Conservation (phyloP, 1,139 yeast genomes). For the Geotrichum carabidarum region DNA sequence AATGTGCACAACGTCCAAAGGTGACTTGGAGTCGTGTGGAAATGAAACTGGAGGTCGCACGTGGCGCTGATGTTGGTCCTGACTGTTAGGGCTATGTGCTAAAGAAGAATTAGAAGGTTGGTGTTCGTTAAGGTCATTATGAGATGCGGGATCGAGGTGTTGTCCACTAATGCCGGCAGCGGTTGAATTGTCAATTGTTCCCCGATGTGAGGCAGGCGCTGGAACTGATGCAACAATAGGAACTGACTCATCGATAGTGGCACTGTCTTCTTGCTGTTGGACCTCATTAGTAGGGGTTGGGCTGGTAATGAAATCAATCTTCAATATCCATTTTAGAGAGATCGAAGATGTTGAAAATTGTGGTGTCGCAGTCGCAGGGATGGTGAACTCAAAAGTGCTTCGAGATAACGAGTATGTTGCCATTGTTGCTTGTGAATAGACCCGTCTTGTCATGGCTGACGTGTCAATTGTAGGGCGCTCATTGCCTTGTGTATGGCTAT, state of each 20-base stretch:
- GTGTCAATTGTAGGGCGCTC: conserved; percentile 14
- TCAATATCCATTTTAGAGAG: conserved; percentile 35
- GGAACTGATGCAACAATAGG: no score
- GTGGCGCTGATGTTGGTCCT: not conserved
- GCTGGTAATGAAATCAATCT: conserved; percentile 36
- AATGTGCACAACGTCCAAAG: conserved; percentile 17
- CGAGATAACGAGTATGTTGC: conserved; percentile 26
- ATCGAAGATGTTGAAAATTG: conserved; percentile 35
- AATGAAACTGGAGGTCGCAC: not conserved
- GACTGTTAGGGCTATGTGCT: not conserved
- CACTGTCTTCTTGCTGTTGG: not conserved
- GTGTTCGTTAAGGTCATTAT: not conserved
- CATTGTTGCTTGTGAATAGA: conserved; percentile 24
- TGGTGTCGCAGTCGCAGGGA: conserved; percentile 38
- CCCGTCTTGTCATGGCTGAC: conserved; percentile 19
- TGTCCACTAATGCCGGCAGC: no score
- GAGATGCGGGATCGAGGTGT: no score
- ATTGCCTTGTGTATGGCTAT: conserved; percentile 1
- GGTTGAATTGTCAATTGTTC: no score
- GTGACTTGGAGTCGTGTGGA: conserved; percentile 15
- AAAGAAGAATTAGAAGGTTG: not conserved
- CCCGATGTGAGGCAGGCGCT: no score
- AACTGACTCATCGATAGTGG: no score
- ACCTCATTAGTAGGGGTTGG: conserved; percentile 19
- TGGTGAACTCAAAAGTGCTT: conserved; percentile 32